Base-by-base conservation (phyloP, 306 rosid species). In the Ceratonia siliqua region DNA sequence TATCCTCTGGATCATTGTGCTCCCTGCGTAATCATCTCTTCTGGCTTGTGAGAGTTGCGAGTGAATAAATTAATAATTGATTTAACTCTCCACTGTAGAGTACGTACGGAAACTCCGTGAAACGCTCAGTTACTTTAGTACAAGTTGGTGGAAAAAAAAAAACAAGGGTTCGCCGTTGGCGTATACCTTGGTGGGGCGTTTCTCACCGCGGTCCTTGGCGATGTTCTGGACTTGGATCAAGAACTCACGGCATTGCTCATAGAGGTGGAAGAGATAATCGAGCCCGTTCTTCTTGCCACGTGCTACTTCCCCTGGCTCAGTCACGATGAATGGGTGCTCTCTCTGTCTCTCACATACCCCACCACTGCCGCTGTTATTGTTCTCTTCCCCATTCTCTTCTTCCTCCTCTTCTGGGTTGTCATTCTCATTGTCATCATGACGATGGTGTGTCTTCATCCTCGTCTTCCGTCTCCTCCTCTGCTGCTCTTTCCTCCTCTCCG, bases 281-380 rank as follows among this genome's bases (percentile, higher is more conserved):
- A 94, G 90, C 18, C 99, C 99, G 79, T 94, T 94, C 89, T 94
- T 94, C 70, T 94, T 94, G 70, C 99, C 99, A 76, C 99, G 96
- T 68, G 99, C 99, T 62, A 92, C 99, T 73, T 94, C 99, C 54
- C 97, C 99, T 5, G 96, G 97, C 76, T 94, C 99, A 5, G 99
- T 94, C 36, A 94, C 99, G 21, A 94, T 92, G 77, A 94, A 92
- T 0, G 99, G 99, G 49, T 94, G 99, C 75, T 94, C 99, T 24
- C 99, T 72, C 76, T 84, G 93, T 67, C 99, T 83, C 85, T 94
- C 96, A 6, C 83, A 35, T 1, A 82, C 74, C 5, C 75, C 79
- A 18, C 66, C 67, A 28, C 56, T 42, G 0, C 30, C 33, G 2
- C 28, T 20, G 21, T 68, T 74, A 22, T 65, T 46, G 30, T 38